These are phyloP conservation scores for Theileria equi DNA, from an alignment of 169 alveolate genomes.

Conservation along the genomic window DNA sequence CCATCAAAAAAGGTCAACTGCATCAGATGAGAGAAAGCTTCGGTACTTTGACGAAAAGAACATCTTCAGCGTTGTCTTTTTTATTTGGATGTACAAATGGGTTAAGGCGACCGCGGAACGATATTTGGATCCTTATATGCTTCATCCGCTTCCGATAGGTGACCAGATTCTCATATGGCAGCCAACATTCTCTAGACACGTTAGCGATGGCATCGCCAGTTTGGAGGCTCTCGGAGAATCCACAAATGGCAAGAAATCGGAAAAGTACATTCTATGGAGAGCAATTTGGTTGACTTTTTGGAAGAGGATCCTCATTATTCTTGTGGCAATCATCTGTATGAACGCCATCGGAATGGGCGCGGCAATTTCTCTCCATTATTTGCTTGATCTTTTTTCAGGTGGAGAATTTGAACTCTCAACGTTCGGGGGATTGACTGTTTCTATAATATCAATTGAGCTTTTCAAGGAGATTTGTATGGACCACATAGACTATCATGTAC, in stretches of 20 bases:
- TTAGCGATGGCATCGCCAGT: constrained; percentile 37
- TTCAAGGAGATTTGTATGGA: constrained; percentile 3
- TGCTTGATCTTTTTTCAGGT: background rate
- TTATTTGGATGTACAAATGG: constrained; percentile 42
- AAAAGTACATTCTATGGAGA: background rate
- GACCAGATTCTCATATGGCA: constrained; percentile 51
- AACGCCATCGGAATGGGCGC: constrained; percentile 10
- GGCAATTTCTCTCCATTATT: background rate
- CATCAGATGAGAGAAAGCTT: background rate
- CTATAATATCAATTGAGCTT: constrained; percentile 4
- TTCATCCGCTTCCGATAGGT: constrained; percentile 42
- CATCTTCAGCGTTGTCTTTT: constrained; percentile 16
- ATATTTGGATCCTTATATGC: constrained; percentile 11
- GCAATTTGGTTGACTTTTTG: constrained; percentile 20
- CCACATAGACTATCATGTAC: constrained; percentile 16
- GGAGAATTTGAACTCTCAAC: no score
- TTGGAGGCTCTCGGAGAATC: constrained; percentile 31
- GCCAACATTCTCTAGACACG: constrained; percentile 32
- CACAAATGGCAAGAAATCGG: no score
- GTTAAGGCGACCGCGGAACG: constrained; percentile 3
- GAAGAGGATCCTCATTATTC: background rate
- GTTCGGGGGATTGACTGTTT: no score
- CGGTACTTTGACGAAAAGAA: constrained; percentile 14
- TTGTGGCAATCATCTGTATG: constrained; percentile 6
- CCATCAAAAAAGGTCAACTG: background rate